These are phyloP conservation scores for Fomes fomentarius DNA, from an alignment of 1,284 basidiomycete genomes.

Conservation along the genomic window DNA sequence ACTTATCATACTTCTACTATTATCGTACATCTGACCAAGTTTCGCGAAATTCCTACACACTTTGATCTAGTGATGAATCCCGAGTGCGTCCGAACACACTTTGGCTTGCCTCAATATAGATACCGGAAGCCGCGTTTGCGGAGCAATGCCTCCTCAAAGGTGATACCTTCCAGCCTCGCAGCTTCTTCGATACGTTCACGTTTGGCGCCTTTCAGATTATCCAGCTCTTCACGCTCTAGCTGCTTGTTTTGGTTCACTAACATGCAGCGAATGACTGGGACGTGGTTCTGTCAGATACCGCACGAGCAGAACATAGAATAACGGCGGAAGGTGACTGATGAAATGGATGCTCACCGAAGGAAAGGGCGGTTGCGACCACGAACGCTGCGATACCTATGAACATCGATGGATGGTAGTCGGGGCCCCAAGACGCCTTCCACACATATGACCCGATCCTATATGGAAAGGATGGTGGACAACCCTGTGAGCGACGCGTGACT, in stretches of 20 bases:
- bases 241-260: slow-evolving; percentile 38
- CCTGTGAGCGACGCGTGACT: not conserved
- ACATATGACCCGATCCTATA: slow-evolving; percentile 40
- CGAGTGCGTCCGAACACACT: too few species aligned
- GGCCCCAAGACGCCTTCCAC: slow-evolving; percentile 43
- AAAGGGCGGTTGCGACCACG: slow-evolving; percentile 31
- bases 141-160: slow-evolving; percentile 40
- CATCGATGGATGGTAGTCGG: slow-evolving; percentile 43
- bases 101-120: slow-evolving; percentile 39
- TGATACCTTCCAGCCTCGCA: slow-evolving; percentile 40
- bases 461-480: not conserved
- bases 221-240: slow-evolving; percentile 39
- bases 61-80: too few species aligned
- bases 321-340: not conserved
- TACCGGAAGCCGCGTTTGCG: slow-evolving; percentile 46
- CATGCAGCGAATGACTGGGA: slow-evolving; percentile 39
- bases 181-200: slow-evolving; percentile 41
- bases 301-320: slow-evolving; percentile 10
- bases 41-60: too few species aligned
- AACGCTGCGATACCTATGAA: slow-evolving; percentile 38
- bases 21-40: too few species aligned
- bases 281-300: too few species aligned
- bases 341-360: slow-evolving; percentile 28
- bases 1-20: too few species aligned
- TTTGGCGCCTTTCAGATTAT: slow-evolving; percentile 33